A percentile compares a stretch with the other conserved stretches of the same genome.
Conservation (phyloP, 192 early-diverging fungal genomes). For the Phycomyces blakesleeanus region DNA sequence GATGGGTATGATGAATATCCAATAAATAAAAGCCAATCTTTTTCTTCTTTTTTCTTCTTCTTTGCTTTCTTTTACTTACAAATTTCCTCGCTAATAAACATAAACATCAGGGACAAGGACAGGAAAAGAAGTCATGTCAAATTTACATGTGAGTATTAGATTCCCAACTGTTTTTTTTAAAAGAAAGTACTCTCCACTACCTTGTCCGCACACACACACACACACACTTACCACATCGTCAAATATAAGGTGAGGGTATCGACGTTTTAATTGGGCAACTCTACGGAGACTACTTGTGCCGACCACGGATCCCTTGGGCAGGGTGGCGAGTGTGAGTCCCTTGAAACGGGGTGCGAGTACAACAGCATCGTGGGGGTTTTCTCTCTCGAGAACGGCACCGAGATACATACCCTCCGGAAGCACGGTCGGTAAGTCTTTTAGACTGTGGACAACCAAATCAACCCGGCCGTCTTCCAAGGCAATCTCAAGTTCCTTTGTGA, state of each 20-base stretch:
- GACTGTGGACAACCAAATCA: slow-evolving; percentile 88
- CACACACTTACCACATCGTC: slow-evolving; percentile 69
- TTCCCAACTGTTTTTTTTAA: no score
- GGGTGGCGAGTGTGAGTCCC: slow-evolving; percentile 46
- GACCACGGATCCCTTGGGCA: slow-evolving; percentile 73
- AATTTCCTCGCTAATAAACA: slow-evolving; percentile 28
- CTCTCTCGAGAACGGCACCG: slow-evolving; percentile 81
- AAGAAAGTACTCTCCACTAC: no score
- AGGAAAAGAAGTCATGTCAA: no score
- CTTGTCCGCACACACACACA: no score
- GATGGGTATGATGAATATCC: no score
- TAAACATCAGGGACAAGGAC: background rate
- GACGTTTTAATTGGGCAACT: slow-evolving; percentile 76
- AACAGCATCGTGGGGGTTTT: slow-evolving; percentile 87
- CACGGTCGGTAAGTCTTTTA: slow-evolving; percentile 91
- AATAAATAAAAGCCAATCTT: no score
- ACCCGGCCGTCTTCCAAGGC: slow-evolving; percentile 63
- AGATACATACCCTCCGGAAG: slow-evolving; percentile 79
- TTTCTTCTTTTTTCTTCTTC: no score
- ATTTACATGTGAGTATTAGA: no score
- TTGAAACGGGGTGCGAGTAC: slow-evolving; percentile 40
- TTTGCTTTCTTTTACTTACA: slow-evolving; percentile 21
- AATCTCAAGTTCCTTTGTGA: slow-evolving; percentile 88
- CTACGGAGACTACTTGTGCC: slow-evolving; percentile 89
- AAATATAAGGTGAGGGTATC: slow-evolving; percentile 76